phyloP scores from a whole-genome alignment of 345 rosid genomes.

The Psidium guajava region DNA sequence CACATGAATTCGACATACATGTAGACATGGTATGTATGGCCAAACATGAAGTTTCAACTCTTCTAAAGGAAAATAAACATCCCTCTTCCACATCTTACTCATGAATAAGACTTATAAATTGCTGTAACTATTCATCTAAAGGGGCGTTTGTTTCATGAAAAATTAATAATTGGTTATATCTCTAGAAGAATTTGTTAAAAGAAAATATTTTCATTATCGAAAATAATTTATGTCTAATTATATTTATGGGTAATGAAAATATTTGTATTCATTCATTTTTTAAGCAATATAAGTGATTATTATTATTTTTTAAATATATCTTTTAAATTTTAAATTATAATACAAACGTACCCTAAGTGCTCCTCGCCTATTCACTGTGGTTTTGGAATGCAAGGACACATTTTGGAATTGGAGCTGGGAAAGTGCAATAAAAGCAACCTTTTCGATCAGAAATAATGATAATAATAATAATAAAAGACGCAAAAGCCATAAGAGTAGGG shows the following conservation, averaged over 20 bases:
- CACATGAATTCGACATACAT: neutral
- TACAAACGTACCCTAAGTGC: neutral
- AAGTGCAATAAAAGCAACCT: neutral
- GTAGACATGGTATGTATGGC: neutral
- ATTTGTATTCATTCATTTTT: no score
- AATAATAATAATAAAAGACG: neutral
- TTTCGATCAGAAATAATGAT: neutral
- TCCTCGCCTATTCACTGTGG: neutral
- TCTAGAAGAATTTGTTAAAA: no score
- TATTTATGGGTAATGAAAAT: no score
- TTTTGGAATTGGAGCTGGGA: neutral
- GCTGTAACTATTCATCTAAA: neutral
- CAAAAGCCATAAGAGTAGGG: neutral
- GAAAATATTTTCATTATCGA: no score
- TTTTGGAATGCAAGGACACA: neutral
- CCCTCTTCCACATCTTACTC: neutral
- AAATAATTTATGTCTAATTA: no score
- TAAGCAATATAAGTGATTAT: no score
- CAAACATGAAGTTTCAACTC: neutral
- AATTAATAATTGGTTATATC: no score
- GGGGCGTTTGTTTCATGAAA: no score
- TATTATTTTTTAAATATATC: no score
- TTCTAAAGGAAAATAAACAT: neutral
- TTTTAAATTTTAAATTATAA: no score
- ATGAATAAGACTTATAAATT: neutral